phyloP scores from a whole-genome alignment of 352 stramenopile genomes.

The Phytophthora citrophthora region DNA sequence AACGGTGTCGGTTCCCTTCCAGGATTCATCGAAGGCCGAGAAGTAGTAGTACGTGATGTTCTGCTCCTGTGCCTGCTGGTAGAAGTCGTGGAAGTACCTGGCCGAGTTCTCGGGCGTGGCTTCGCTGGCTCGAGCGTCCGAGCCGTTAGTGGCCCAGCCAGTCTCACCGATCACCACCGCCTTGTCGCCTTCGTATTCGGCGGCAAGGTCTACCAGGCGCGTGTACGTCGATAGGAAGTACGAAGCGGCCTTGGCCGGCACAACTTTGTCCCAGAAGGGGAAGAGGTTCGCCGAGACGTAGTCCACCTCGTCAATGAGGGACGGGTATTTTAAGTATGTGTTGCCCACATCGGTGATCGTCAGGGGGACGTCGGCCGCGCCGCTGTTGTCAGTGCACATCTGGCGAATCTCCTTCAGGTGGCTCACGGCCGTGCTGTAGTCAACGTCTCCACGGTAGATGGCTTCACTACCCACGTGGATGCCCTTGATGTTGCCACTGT shows the following conservation, averaged over 20 bases:
- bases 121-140: slow-evolving; percentile 30
- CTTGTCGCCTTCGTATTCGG: slow-evolving; percentile 46
- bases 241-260: slow-evolving; percentile 21
- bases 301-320: slow-evolving; percentile 62
- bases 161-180: slow-evolving; percentile 61
- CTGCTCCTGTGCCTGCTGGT: slow-evolving; percentile 45
- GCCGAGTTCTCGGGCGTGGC: slow-evolving; percentile 52
- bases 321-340: slow-evolving; percentile 14
- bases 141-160: slow-evolving; percentile 57
- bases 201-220: slow-evolving; percentile 41
- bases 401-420: slow-evolving; percentile 36
- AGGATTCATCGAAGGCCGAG: slow-evolving; percentile 58
- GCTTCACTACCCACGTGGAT: slow-evolving; percentile 3
- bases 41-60: slow-evolving; percentile 74
- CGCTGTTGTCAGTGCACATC: slow-evolving; percentile 37
- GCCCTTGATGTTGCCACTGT: background rate
- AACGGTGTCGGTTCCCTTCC: slow-evolving; percentile 48
- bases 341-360: slow-evolving; percentile 19
- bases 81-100: slow-evolving; percentile 74
- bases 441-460: background rate
- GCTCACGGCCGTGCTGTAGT: background rate
- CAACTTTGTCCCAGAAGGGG: slow-evolving; percentile 63
- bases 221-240: slow-evolving; percentile 4
- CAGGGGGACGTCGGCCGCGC: slow-evolving; percentile 33
- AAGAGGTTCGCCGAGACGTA: slow-evolving; percentile 78